Conservation (phyloP, 768 basidiomycete species). For the Rhodotorula taiwanensis region DNA sequence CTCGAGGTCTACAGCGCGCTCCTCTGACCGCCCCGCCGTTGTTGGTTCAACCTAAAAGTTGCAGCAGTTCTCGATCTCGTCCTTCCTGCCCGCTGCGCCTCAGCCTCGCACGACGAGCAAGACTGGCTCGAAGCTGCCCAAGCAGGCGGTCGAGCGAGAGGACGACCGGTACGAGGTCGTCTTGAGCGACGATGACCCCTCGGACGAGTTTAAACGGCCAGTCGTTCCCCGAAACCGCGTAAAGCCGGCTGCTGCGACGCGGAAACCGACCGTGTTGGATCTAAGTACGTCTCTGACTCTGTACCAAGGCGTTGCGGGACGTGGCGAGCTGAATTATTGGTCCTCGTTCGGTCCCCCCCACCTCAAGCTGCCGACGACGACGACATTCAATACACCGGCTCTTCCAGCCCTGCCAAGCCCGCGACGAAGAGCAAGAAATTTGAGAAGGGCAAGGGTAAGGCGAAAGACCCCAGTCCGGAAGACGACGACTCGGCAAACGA, state of each 20-base stretch:
- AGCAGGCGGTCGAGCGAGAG: neutral
- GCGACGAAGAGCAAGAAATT: neutral
- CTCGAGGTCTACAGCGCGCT: neutral
- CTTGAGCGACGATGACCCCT: neutral
- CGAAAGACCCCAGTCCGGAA: neutral
- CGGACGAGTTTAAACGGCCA: neutral
- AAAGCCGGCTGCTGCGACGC: neutral
- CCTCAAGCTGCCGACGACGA: slow-evolving; percentile 6
- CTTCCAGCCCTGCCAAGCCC: neutral
- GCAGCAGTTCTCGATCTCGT: slow-evolving; percentile 22
- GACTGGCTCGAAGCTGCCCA: neutral
- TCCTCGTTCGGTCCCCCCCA: too few relatives aligned
- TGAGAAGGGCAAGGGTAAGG: slow-evolving; percentile 7
- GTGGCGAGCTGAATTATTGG: too few relatives aligned
- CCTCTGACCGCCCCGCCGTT: neutral
- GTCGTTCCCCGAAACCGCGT: neutral
- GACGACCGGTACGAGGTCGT: neutral
- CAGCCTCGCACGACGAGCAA: neutral
- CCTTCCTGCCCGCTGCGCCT: slow-evolving; percentile 10
- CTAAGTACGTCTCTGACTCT: slow-evolving; percentile 5
- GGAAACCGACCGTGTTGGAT: neutral
- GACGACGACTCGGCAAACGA: neutral
- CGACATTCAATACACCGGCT: neutral
- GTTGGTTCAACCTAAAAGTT: neutral
- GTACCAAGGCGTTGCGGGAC: too few relatives aligned